These are phyloP conservation scores for Pyrenophora seminiperda DNA, from an alignment of 2,329 filamentous ascomycete species.

Conservation along the genomic window DNA sequence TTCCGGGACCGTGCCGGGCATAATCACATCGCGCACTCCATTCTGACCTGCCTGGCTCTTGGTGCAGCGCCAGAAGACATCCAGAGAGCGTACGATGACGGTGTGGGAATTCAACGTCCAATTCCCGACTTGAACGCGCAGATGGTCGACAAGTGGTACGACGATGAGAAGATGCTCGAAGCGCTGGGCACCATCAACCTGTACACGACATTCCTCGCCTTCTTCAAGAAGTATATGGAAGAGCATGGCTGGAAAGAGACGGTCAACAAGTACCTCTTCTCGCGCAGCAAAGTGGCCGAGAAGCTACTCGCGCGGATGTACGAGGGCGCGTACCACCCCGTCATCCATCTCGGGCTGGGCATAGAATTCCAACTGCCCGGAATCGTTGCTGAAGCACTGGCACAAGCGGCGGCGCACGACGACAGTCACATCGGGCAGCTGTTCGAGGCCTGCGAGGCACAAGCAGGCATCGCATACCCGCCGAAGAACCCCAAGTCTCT, in stretches of 20 bases:
- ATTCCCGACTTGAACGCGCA: slow-evolving; percentile 1
- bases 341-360: slow-evolving; percentile 88
- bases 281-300: slow-evolving; percentile 58
- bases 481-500: neutral
- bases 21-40: slow-evolving; percentile 13
- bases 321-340: slow-evolving; percentile 73
- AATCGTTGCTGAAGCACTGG: slow-evolving; percentile 80
- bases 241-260: neutral
- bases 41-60: slow-evolving; percentile 8
- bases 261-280: neutral
- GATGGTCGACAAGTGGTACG: too few species aligned
- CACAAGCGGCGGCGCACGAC: slow-evolving; percentile 74
- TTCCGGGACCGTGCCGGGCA: slow-evolving; percentile 8
- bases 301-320: slow-evolving; percentile 72
- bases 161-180: neutral
- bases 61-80: slow-evolving; percentile 10
- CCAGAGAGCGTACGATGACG: slow-evolving; percentile 5
- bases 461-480: neutral
- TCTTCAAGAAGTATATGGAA: neutral
- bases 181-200: neutral
- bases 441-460: neutral
- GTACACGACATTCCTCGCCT: neutral
- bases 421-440: slow-evolving; percentile 25
- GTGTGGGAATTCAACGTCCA: slow-evolving; percentile 3
- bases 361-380: slow-evolving; percentile 81